Percentiles rank a stretch among this genome's conserved stretches.
These are phyloP conservation scores for Mucor piriformis DNA, from an alignment of 371 early-diverging fungal genomes.

Conservation along the genomic window DNA sequence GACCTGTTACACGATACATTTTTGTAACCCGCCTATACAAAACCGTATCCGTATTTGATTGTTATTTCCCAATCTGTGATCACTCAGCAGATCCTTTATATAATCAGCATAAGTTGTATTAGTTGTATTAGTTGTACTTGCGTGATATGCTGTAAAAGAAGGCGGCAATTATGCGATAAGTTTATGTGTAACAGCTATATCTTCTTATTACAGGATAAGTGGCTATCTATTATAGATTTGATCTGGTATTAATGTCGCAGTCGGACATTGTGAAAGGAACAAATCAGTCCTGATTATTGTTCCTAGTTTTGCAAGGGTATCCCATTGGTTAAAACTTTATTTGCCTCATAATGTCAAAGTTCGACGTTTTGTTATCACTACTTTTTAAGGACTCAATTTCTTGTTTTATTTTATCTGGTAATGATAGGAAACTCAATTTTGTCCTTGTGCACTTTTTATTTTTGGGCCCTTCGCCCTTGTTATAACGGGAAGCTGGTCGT, in stretches of 20 bases:
- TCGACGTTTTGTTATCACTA: background rate
- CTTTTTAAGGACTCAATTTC: no score
- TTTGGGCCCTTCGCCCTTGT: no score
- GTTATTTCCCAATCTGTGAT: conserved; percentile 3
- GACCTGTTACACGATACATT: no score
- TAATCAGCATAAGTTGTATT: background rate
- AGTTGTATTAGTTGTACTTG: no score
- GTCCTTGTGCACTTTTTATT: background rate
- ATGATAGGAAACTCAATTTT: no score
- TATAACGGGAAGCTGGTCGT: no score
- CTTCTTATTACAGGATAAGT: no score
- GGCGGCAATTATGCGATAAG: no score
- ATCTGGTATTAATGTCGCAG: background rate
- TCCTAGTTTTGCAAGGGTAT: background rate
- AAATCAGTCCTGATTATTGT: no score
- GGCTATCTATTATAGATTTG: no score
- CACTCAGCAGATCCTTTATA: background rate
- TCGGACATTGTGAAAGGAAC: background rate
- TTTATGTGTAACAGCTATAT: no score
- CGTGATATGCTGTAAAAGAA: background rate
- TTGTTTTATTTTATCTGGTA: background rate
- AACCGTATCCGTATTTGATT: conserved; percentile 2
- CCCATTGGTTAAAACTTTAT: background rate
- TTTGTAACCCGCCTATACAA: no score
- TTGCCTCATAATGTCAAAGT: background rate